These are phyloP conservation scores for Dianthus caryophyllus DNA, from an alignment of 148 eudicot genomes.

Conservation along the genomic window DNA sequence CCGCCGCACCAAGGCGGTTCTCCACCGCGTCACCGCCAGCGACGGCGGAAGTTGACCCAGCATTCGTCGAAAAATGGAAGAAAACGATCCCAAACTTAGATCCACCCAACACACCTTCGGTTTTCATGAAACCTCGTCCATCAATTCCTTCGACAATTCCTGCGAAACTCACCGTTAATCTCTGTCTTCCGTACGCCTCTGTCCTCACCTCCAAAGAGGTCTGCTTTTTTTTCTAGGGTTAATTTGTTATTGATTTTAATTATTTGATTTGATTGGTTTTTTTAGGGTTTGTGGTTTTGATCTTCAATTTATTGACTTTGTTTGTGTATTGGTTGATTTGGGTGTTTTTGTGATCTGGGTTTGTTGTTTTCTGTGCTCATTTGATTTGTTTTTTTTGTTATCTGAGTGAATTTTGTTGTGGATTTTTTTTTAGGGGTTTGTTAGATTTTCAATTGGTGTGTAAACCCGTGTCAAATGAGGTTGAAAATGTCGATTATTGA, in stretches of 20 bases:
- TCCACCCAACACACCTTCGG: constrained; percentile 33
- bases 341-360: constrained; percentile 6
- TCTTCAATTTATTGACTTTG: neutral
- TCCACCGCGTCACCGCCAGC: constrained; percentile 23
- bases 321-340: neutral
- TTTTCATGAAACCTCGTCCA: constrained; percentile 38
- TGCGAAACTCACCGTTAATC: constrained; percentile 35
- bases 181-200: constrained; percentile 33
- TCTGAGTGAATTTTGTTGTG: neutral
- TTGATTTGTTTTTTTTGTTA: neutral
- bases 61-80: constrained; percentile 35
- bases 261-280: neutral
- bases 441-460: neutral
- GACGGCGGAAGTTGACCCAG: neutral
- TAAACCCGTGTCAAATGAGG: neutral
- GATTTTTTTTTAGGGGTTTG: neutral
- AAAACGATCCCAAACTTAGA: constrained; percentile 31
- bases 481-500: neutral
- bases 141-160: constrained; percentile 36
- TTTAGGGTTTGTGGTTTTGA: neutral
- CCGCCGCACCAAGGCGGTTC: constrained; percentile 2
- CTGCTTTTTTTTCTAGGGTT: neutral
- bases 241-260: neutral
- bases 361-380: neutral
- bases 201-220: constrained; percentile 31